Percentiles rank a stretch among this genome's conserved stretches.
phyloP scores from a whole-genome alignment of 2,329 filamentous ascomycete genomes.

The Alternaria brassicicola region DNA sequence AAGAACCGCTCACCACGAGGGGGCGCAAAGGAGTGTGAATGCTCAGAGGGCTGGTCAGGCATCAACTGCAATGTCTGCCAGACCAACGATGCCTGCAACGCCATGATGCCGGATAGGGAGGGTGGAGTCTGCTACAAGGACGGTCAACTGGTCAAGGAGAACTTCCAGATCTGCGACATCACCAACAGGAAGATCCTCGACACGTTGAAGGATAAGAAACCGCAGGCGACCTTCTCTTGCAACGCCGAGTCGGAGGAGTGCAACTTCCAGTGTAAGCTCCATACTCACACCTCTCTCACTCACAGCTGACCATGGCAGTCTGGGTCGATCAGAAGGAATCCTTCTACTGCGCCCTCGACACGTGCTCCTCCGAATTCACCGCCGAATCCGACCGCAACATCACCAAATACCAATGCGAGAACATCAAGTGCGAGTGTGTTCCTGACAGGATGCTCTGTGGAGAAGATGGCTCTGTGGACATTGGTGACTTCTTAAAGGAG shows the following conservation, averaged over 20 bases:
- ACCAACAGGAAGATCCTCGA: constrained; percentile 94
- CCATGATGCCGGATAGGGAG: constrained; percentile 80
- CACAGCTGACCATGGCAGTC: constrained; percentile 61
- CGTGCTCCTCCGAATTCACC: constrained; percentile 75
- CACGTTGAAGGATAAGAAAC: constrained; percentile 80
- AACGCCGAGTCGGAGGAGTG: constrained; percentile 75
- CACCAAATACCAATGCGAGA: constrained; percentile 83
- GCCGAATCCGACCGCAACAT: constrained; percentile 74
- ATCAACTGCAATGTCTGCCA: constrained; percentile 98
- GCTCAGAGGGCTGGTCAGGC: constrained; percentile 91
- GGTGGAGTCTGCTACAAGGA: constrained; percentile 92
- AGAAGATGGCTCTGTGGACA: constrained; percentile 86
- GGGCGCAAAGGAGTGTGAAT: constrained; percentile 72
- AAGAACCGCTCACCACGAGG: constrained; percentile 74
- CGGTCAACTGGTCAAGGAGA: constrained; percentile 88
- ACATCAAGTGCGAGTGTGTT: constrained; percentile 86
- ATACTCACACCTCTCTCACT: not conserved
- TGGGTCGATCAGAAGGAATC: constrained; percentile 95
- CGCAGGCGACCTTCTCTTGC: constrained; percentile 94
- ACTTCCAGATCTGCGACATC: constrained; percentile 97
- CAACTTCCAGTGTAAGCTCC: constrained; percentile 85
- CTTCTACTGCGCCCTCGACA: constrained; percentile 90
- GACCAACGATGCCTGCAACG: constrained; percentile 80
- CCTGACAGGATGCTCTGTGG: constrained; percentile 93
- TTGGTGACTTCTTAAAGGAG: constrained; percentile 83